A percentile compares a stretch with the other conserved stretches of the same genome.
These are phyloP conservation scores for Hippophae tibetana DNA, from an alignment of 306 rosid species.

Conservation along the genomic window DNA sequence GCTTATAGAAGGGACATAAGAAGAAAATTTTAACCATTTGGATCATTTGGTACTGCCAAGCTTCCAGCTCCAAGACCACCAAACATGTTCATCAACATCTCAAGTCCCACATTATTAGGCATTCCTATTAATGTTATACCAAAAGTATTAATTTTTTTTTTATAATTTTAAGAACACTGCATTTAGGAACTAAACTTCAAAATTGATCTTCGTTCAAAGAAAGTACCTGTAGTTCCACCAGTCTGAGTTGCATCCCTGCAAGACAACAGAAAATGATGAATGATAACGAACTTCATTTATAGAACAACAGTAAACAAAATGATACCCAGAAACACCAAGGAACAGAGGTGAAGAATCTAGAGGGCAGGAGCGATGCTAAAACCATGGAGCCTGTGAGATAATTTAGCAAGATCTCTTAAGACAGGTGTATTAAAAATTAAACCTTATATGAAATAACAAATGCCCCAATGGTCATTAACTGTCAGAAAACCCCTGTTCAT, in stretches of 20 bases:
- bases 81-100: constrained; percentile 71
- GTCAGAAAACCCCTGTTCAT: no score
- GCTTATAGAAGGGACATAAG: constrained; percentile 12
- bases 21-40: constrained; percentile 37
- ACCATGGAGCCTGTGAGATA: no score
- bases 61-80: constrained; percentile 89
- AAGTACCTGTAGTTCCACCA: constrained; percentile 36
- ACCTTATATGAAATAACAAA: no score
- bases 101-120: constrained; percentile 48
- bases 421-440: no score
- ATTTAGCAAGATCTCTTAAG: no score
- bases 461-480: no score
- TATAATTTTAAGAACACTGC: no score
- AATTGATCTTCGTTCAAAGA: not conserved
- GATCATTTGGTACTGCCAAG: constrained; percentile 57
- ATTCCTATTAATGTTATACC: constrained; percentile 26
- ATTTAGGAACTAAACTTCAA: no score
- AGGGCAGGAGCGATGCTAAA: no score
- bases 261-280: not conserved
- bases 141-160: no score
- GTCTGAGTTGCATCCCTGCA: constrained; percentile 31
- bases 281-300: not conserved
- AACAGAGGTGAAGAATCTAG: no score
- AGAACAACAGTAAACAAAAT: not conserved
- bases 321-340: no score